Evolutionary conservation across 2,329 filamentous ascomycete genomes (phyloP), one percentile per base, ranked within the genome.

Genomic region (Aureobasidium sp.): DNA sequence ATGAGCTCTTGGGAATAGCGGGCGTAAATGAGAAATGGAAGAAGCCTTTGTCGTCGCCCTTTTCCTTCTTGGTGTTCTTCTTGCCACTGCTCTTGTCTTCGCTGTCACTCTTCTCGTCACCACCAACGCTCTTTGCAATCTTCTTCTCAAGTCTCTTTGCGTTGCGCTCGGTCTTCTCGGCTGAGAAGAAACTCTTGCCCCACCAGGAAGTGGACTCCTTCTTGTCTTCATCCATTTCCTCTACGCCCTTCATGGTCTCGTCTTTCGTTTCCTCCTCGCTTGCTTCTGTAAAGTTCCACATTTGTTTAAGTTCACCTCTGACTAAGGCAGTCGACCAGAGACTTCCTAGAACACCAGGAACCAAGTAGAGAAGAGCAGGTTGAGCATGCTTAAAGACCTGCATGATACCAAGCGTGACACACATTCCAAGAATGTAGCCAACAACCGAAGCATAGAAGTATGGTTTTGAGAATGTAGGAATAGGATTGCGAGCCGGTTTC

Each of bases 281-380:
- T 0, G 76, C 77, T 72, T 97, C 93, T 0, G 86, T 91, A 70
- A 92, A 97, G 2, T 79, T 78, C 88, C 89, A 95, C 84, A 97
- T 87, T 46, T 86, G 75, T 56, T 78, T 79, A 2, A 93, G 66
- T 70, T 97, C 91, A 2, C 91, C 88, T 12, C 86, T 84, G 20
- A 82, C 71, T 5, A 86, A 67, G 0, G 88, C 93, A 1, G 89
- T 94, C 3, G 85, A 74, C 88, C 90, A 95, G 1, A 94, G 71
- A 1, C 87, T 83, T 1, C 83, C 79, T 5, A 97, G 77, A 0
- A 97, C 90, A 0, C 89, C 87, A 0, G 93, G 93, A 0, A 97
- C 94, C 7, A 99, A 84, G 71, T 97, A 97, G 15, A 99, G 78
- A 36, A 99, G 80, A 8, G 94, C 93, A 0, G 93, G 93, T 71